Conservation (phyloP, 495 filamentous ascomycete genomes). For the Penicillium paxilli region DNA sequence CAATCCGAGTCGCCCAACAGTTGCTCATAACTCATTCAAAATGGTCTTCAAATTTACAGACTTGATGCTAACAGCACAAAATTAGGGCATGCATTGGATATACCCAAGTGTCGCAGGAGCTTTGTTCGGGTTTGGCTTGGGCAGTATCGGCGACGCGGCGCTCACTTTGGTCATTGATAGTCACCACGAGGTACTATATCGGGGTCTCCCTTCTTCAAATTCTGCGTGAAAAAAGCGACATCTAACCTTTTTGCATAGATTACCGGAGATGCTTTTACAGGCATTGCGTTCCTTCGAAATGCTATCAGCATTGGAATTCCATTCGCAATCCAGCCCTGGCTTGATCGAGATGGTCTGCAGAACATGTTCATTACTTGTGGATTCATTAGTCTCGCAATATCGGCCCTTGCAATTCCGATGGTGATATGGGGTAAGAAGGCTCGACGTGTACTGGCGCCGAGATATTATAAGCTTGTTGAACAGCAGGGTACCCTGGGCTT, state of each 20-base stretch:
- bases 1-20: too few species aligned
- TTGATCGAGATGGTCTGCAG: constrained; percentile 22
- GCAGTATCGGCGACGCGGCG: constrained; percentile 32
- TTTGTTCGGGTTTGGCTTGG: constrained; percentile 36
- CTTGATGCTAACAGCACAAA: not conserved
- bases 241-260: constrained; percentile 20
- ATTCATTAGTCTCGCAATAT: constrained; percentile 29
- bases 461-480: constrained; percentile 17
- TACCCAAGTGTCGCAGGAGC: constrained; percentile 30
- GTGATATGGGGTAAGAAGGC: constrained; percentile 29
- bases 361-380: constrained; percentile 37
- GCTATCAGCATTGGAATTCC: constrained; percentile 33
- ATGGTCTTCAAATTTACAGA: too few species aligned
- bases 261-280: constrained; percentile 37
- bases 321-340: constrained; percentile 37
- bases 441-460: constrained; percentile 11
- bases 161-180: constrained; percentile 39
- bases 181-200: constrained; percentile 26
- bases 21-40: too few species aligned
- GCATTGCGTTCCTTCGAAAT: constrained; percentile 35
- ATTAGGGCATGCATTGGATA: constrained; percentile 41
- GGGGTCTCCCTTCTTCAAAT: not conserved
- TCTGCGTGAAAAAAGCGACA: not conserved
- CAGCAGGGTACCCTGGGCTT: constrained; percentile 11
- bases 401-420: constrained; percentile 24